Evolutionary conservation across 1,284 basidiomycete species (phyloP), one percentile per base, ranked within the genome.

Genomic region (Sanguinoderma infundibulare): DNA sequence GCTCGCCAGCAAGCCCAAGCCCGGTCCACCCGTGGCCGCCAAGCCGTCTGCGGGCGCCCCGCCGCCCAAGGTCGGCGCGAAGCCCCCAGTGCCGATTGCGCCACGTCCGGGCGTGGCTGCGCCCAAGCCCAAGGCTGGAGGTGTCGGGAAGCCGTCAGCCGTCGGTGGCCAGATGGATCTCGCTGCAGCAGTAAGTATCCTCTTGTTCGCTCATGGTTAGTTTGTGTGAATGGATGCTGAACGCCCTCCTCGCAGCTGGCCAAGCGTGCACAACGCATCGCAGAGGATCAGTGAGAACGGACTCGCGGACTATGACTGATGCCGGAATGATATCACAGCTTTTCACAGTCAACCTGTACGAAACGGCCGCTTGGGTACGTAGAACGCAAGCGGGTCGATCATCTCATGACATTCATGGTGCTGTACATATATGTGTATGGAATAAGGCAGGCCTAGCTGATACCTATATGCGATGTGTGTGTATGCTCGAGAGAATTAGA

Each of bases 91-190:
- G 55, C 87, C 89, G 2, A 74, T 77, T 55, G 83, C 87, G 17
- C 69, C 85, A 22, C 75, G 84, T 64, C 88, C 87, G 17, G 65
- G 63, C 12, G 69, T 60, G 36, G 69, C 69, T 24, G 60, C 73
- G 10, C 70, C 71, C 12, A 74, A 71, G 53, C 68, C 71, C 14
- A 68, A 63, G 38, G 56, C 52, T 0, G 69, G 66, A 26, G 79
- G 77, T 26, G 65, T 52, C 14, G 77, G 73, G 10, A 77, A 74
- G 59, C 73, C 74, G 22, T 76, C 81, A 44, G 76, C 79, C 4
- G 74, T 80, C 1, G 73, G 78, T 26, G 88, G 92, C 26, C 92
- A 95, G 73, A 70, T 94, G 77, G 94, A 95, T 77, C 78, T 96
- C 67, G 92, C 93, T 63, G 92, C 93, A 66, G 86, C 82, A 55